A percentile compares a stretch with the other conserved stretches of the same genome.
Evolutionary conservation across 2,329 filamentous ascomycete genomes (phyloP).

Genomic region (Colletotrichum eremochloae): DNA sequence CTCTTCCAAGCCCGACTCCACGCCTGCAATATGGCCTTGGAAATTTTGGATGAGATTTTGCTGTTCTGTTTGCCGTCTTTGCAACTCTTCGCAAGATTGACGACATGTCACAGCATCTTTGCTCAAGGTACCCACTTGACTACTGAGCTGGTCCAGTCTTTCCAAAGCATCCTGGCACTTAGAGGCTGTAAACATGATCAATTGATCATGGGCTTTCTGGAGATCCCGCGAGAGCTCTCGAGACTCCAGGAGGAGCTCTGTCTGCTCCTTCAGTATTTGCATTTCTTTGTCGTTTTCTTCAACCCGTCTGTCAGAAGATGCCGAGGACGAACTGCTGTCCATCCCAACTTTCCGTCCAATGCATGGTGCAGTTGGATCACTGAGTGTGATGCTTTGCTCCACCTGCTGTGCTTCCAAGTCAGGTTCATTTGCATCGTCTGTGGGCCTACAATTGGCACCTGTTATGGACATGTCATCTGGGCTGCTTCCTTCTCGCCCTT

Average conservation of each 20-base stretch:
- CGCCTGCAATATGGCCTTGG: background rate
- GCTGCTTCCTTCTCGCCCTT: background rate
- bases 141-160: constrained; percentile 6
- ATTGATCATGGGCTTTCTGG: constrained; percentile 27
- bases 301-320: background rate
- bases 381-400: background rate
- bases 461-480: background rate
- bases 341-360: background rate
- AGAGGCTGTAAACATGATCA: constrained; percentile 21
- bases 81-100: background rate
- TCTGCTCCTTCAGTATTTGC: constrained; percentile 15
- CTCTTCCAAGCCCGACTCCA: background rate
- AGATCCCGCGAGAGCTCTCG: constrained; percentile 25
- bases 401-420: background rate
- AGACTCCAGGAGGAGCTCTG: constrained; percentile 10
- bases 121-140: background rate
- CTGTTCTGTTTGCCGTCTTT: background rate
- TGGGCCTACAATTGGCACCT: too few species aligned
- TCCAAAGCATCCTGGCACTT: constrained; percentile 22
- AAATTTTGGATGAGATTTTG: background rate
- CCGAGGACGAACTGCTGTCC: background rate
- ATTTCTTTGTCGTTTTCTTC: background rate
- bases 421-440: background rate
- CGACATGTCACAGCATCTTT: constrained; percentile 1
- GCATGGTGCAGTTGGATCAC: background rate